These are phyloP conservation scores for Colletotrichum limetticola DNA, from an alignment of 2,329 filamentous ascomycete genomes.

Conservation along the genomic window DNA sequence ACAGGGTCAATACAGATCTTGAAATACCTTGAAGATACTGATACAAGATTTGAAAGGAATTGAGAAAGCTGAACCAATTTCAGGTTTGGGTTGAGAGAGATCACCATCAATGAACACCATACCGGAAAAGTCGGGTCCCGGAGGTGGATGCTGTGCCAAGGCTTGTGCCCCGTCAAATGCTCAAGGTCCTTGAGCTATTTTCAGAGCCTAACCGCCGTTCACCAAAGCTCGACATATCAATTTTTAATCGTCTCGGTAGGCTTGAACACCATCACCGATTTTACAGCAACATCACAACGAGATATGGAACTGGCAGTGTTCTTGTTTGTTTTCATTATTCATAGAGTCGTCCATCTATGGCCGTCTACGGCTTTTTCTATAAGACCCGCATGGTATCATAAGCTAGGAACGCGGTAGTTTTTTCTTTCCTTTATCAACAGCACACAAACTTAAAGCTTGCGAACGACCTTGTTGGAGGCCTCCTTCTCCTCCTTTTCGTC, in stretches of 20 bases:
- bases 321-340: constrained; percentile 17
- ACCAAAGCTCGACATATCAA: too few species aligned
- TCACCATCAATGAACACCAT: background rate
- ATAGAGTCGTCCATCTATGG: constrained; percentile 18
- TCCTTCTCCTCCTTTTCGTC: constrained; percentile 62
- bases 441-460: constrained; percentile 39
- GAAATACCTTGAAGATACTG: too few species aligned
- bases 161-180: background rate
- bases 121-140: background rate
- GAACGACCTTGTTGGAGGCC: constrained; percentile 59
- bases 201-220: too few species aligned
- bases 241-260: too few species aligned
- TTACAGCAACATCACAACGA: too few species aligned
- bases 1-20: too few species aligned
- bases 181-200: background rate
- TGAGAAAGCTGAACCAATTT: too few species aligned
- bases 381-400: constrained; percentile 20
- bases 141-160: background rate
- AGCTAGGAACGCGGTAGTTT: background rate
- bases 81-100: background rate
- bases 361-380: background rate
- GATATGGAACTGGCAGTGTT: background rate
- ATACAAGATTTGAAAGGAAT: too few species aligned
- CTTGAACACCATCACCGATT: too few species aligned
- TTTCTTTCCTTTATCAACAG: background rate